Percentiles rank a stretch among this genome's conserved stretches.
Evolutionary conservation across 805 yeast genomes (phyloP).

Genomic region (Allodekkera sacchari): DNA sequence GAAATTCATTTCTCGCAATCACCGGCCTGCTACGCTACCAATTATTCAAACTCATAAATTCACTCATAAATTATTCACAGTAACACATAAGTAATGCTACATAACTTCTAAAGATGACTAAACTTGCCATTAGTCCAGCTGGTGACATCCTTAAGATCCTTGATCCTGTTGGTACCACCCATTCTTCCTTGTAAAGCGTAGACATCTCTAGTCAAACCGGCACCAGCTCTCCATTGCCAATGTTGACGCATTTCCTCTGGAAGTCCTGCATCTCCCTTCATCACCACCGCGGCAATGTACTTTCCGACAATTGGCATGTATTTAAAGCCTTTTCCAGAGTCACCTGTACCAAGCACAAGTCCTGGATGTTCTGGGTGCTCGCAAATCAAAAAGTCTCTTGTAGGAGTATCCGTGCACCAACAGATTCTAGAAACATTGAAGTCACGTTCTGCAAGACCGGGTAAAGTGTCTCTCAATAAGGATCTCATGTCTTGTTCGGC

Average conservation of each 20-base stretch:
- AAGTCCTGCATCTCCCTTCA: constrained; percentile 22
- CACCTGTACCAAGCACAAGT: constrained; percentile 37
- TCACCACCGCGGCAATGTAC: constrained; percentile 26
- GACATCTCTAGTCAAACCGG: constrained; percentile 27
- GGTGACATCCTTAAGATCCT: constrained; percentile 11
- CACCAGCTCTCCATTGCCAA: constrained; percentile 31
- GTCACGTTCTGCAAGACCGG: constrained; percentile 25
- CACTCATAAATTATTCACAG: too few relatives aligned
- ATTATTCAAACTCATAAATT: too few relatives aligned
- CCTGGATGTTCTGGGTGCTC: constrained; percentile 24
- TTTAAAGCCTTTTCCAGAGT: constrained; percentile 40
- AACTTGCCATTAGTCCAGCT: constrained; percentile 11
- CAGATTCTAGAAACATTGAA: constrained; percentile 27
- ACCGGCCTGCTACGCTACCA: too few relatives aligned
- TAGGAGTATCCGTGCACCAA: constrained; percentile 33
- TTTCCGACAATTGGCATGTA: constrained; percentile 38
- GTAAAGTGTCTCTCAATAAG: constrained; percentile 11
- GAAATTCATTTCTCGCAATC: too few relatives aligned
- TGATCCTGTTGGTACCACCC: constrained; percentile 14
- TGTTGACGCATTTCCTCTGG: constrained; percentile 16
- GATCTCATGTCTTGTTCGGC: constrained; percentile 5
- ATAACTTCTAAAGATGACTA: too few relatives aligned
- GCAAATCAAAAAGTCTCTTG: constrained; percentile 34
- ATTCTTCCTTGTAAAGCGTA: constrained; percentile 13
- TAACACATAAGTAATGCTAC: too few relatives aligned